Conservation (phyloP, 1,284 basidiomycete genomes). For the Ceratobasidium sp. region DNA sequence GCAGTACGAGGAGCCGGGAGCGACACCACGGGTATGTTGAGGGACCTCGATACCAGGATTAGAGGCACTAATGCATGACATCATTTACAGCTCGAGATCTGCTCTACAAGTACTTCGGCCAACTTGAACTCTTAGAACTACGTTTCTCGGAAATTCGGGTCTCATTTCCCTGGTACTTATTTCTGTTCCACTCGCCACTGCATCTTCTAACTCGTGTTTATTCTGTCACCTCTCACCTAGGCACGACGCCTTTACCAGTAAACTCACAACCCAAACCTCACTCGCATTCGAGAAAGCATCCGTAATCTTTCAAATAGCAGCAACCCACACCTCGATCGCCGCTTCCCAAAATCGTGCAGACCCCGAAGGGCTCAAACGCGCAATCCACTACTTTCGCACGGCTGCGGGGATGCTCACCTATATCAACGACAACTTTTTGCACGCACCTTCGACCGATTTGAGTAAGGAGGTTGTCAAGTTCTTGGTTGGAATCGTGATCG, state of each 20-base stretch:
- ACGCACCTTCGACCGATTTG: conserved; percentile 97
- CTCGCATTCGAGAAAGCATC: conserved; percentile 99
- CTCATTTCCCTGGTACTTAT: conserved; percentile 83
- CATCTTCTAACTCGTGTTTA: not conserved
- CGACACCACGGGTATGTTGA: conserved; percentile 82
- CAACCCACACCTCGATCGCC: conserved; percentile 92
- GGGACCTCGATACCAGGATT: not conserved
- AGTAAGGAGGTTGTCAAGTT: conserved; percentile 95
- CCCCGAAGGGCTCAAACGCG: conserved; percentile 94
- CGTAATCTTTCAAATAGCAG: conserved; percentile 96
- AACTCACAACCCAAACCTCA: conserved; percentile 93
- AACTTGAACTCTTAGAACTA: conserved; percentile 96
- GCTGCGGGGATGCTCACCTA: conserved; percentile 98
- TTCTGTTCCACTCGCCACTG: conserved; percentile 40
- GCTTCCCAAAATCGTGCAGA: conserved; percentile 84
- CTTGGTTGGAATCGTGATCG: conserved; percentile 85
- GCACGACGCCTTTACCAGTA: conserved; percentile 96
- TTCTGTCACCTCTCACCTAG: conserved; percentile 51
- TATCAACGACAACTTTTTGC: conserved; percentile 99
- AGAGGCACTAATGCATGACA: not conserved
- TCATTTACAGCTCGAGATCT: conserved; percentile 82
- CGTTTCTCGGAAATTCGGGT: conserved; percentile 97
- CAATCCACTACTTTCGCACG: conserved; percentile 93
- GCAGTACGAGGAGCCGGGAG: conserved; percentile 95
- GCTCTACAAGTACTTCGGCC: conserved; percentile 99